Evolutionary conservation across 768 basidiomycete genomes (phyloP).

Genomic region (Flagelloscypha sp.): DNA sequence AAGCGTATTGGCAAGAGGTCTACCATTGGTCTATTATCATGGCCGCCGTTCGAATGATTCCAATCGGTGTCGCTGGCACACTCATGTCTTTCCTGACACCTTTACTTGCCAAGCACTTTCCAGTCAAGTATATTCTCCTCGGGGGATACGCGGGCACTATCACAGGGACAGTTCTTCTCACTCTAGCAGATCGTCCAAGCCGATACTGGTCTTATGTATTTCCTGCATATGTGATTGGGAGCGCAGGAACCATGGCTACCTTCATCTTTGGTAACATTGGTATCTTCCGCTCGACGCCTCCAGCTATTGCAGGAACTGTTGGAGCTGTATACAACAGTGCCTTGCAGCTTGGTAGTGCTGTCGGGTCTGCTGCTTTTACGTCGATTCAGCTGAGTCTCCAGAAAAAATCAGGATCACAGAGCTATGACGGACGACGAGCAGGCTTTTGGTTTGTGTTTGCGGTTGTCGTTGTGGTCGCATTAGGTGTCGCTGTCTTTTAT

Average conservation of each 20-base stretch:
- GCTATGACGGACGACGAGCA: constrained; percentile 34
- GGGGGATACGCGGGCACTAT: constrained; percentile 29
- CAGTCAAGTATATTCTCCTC: constrained; percentile 39
- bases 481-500: too few relatives aligned
- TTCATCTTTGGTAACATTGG: constrained; percentile 48
- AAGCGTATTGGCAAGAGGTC: constrained; percentile 31
- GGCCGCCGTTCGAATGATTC: constrained; percentile 28
- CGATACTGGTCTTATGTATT: constrained; percentile 41
- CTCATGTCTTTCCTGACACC: constrained; percentile 28
- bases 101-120: constrained; percentile 24
- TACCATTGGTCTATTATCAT: constrained; percentile 34
- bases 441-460: constrained; percentile 38
- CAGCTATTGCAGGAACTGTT: constrained; percentile 41
- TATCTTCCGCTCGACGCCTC: constrained; percentile 39
- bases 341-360: constrained; percentile 44
- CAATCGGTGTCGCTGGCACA: constrained; percentile 32
- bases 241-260: constrained; percentile 34
- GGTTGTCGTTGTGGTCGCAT: constrained; percentile 15
- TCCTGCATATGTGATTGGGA: constrained; percentile 42
- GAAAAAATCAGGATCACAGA: constrained; percentile 18
- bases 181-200: constrained; percentile 29
- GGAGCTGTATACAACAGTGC: constrained; percentile 50
- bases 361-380: constrained; percentile 39
- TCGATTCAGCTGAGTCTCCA: constrained; percentile 42
- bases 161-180: constrained; percentile 31